Evolutionary conservation across 2,329 filamentous ascomycete genomes (phyloP).

Genomic region (Verruconis gallopava): DNA sequence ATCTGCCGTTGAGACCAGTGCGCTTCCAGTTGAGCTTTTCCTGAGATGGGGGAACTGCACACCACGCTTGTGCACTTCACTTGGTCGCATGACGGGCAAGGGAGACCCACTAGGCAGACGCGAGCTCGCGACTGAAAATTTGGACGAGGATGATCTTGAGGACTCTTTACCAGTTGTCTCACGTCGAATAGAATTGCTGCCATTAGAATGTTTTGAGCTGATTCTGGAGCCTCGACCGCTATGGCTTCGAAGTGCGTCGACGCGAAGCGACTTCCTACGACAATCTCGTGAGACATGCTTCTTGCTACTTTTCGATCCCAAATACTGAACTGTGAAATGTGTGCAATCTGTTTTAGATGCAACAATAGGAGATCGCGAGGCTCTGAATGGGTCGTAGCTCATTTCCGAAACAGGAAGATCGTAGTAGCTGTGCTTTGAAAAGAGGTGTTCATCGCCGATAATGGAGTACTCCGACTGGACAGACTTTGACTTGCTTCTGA

Average conservation of each 20-base stretch:
- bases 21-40: slow-evolving; percentile 29
- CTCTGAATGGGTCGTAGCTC: slow-evolving; percentile 77
- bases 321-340: slow-evolving; percentile 56
- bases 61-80: slow-evolving; percentile 43
- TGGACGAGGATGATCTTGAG: slow-evolving; percentile 23
- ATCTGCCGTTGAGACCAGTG: slow-evolving; percentile 20
- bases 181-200: slow-evolving; percentile 18
- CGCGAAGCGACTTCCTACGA: slow-evolving; percentile 28
- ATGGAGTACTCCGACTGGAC: slow-evolving; percentile 44
- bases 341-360: slow-evolving; percentile 45
- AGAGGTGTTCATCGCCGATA: slow-evolving; percentile 40
- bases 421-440: slow-evolving; percentile 35
- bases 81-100: slow-evolving; percentile 33
- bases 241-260: slow-evolving; percentile 22
- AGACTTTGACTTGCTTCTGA: slow-evolving; percentile 20
- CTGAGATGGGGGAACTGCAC: slow-evolving; percentile 50
- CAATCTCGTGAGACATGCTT: slow-evolving; percentile 24
- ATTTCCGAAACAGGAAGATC: slow-evolving; percentile 38
- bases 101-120: slow-evolving; percentile 36
- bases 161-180: slow-evolving; percentile 4
- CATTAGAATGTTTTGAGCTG: slow-evolving; percentile 20
- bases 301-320: slow-evolving; percentile 21
- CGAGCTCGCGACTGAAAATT: slow-evolving; percentile 33
- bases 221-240: slow-evolving; percentile 15
- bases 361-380: slow-evolving; percentile 44